These are phyloP conservation scores for Globisporangium echinulatum DNA, from an alignment of 352 stramenopile genomes.

Conservation along the genomic window DNA sequence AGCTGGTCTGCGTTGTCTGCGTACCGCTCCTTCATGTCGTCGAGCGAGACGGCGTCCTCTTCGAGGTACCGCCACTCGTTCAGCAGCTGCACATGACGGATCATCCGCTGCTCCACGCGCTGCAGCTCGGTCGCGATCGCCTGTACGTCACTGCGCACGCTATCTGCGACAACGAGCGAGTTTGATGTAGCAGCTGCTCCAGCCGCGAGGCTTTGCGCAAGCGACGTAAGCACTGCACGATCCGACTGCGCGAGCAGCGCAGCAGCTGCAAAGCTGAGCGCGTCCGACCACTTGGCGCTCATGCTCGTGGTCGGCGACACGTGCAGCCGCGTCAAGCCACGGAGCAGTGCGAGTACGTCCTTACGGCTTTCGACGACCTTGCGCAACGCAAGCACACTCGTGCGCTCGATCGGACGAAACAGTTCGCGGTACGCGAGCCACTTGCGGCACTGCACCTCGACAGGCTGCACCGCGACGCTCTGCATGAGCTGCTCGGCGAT, in stretches of 20 bases:
- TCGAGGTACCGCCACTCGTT: constrained; percentile 57
- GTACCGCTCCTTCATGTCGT: constrained; percentile 52
- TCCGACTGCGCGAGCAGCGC: constrained; percentile 11
- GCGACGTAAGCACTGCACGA: neutral
- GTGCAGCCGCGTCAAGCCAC: constrained; percentile 7
- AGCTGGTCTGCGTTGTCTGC: constrained; percentile 38
- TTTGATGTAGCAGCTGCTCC: neutral
- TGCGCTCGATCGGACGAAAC: constrained; percentile 23
- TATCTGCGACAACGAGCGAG: neutral
- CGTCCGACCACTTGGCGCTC: constrained; percentile 11
- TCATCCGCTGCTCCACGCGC: constrained; percentile 57
- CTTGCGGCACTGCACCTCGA: constrained; percentile 25
- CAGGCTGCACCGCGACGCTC: constrained; percentile 18
- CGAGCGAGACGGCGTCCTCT: constrained; percentile 28
- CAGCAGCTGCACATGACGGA: constrained; percentile 51
- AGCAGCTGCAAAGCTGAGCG: constrained; percentile 6
- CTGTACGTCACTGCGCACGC: constrained; percentile 14
- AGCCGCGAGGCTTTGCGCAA: constrained; percentile 2
- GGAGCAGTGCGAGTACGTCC: constrained; percentile 11
- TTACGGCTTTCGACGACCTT: neutral
- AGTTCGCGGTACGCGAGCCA: constrained; percentile 20
- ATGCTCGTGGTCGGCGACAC: constrained; percentile 12
- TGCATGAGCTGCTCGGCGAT: constrained; percentile 35
- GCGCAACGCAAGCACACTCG: constrained; percentile 12
- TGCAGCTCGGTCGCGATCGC: constrained; percentile 27